These are phyloP conservation scores for Fraxinus paxiana DNA, from an alignment of 305 asterid species.

Conservation along the genomic window DNA sequence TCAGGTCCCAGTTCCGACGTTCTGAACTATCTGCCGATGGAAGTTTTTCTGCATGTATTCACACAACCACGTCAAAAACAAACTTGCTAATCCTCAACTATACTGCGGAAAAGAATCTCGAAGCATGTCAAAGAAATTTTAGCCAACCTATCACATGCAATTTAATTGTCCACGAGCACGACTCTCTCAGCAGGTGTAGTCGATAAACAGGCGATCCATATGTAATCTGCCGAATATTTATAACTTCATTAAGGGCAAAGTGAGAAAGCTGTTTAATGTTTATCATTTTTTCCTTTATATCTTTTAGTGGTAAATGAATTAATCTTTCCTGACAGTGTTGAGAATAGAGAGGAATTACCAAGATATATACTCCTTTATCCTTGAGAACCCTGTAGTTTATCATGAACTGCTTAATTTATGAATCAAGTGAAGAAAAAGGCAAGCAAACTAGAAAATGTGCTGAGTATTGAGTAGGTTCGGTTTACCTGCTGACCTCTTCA, in stretches of 20 bases:
- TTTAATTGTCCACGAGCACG: slow-evolving; percentile 50
- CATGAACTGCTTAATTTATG: slow-evolving; percentile 62
- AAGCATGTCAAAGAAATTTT: not conserved
- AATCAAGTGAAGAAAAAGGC: slow-evolving; percentile 40
- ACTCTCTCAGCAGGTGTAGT: slow-evolving; percentile 46
- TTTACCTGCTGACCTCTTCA: slow-evolving; percentile 65
- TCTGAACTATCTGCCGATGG: slow-evolving; percentile 39
- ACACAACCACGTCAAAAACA: slow-evolving; percentile 7
- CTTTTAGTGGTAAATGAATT: not conserved
- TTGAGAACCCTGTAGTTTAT: slow-evolving; percentile 72
- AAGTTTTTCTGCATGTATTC: slow-evolving; percentile 45
- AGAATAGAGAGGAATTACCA: slow-evolving; percentile 40
- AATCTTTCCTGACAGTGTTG: slow-evolving; percentile 4
- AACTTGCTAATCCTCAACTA: not conserved
- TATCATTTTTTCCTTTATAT: not conserved
- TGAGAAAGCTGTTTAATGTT: not conserved
- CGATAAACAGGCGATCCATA: slow-evolving; percentile 72
- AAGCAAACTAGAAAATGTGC: slow-evolving; percentile 22
- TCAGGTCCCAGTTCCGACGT: slow-evolving; percentile 36
- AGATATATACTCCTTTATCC: slow-evolving; percentile 72
- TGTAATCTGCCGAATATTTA: slow-evolving; percentile 47
- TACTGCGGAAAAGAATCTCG: not conserved
- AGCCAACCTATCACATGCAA: slow-evolving; percentile 64
- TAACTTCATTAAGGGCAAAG: not conserved
- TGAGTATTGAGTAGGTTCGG: slow-evolving; percentile 19